Percentiles rank a stretch among this genome's conserved stretches.
These are phyloP conservation scores for Xylaria palmicola DNA, from an alignment of 495 filamentous ascomycete species.

Conservation along the genomic window DNA sequence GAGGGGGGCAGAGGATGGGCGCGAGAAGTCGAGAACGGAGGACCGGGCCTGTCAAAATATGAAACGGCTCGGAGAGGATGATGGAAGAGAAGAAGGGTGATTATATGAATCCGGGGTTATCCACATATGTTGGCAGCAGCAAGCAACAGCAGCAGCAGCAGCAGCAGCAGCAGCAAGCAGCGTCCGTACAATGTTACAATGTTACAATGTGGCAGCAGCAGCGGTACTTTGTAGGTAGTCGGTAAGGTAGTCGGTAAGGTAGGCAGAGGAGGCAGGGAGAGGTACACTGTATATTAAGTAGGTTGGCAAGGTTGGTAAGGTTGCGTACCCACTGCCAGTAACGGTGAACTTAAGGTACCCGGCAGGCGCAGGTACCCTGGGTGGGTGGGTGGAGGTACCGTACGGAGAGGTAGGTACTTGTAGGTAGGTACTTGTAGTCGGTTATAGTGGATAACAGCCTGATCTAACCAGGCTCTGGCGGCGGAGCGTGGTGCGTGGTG, in stretches of 20 bases:
- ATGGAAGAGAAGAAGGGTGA: conserved; percentile 13
- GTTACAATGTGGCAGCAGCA: background rate
- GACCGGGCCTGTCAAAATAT: conserved; percentile 5
- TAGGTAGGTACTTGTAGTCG: background rate
- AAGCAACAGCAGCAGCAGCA: background rate
- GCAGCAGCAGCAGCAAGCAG: background rate
- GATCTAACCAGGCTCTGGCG: background rate
- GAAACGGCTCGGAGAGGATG: conserved; percentile 16
- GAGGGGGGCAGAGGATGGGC: background rate
- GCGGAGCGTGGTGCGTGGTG: too few relatives aligned
- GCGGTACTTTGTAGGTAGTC: background rate
- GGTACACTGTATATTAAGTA: too few relatives aligned
- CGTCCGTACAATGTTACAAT: conserved; percentile 26
- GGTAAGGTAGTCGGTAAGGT: background rate
- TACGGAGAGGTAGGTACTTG: background rate
- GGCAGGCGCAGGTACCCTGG: too few relatives aligned
- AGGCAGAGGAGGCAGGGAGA: too few relatives aligned
- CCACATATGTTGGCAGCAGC: conserved; percentile 12
- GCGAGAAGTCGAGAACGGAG: conserved; percentile 2
- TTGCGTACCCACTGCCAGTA: too few relatives aligned
- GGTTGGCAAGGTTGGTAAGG: too few relatives aligned
- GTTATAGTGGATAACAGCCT: conserved; percentile 1
- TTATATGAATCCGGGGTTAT: conserved; percentile 22
- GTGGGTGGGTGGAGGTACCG: too few relatives aligned
- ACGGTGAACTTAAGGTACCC: too few relatives aligned